Evolutionary conservation across 495 filamentous ascomycete genomes (phyloP), one percentile per base, ranked within the genome.

Genomic region (Echria macrotheca): DNA sequence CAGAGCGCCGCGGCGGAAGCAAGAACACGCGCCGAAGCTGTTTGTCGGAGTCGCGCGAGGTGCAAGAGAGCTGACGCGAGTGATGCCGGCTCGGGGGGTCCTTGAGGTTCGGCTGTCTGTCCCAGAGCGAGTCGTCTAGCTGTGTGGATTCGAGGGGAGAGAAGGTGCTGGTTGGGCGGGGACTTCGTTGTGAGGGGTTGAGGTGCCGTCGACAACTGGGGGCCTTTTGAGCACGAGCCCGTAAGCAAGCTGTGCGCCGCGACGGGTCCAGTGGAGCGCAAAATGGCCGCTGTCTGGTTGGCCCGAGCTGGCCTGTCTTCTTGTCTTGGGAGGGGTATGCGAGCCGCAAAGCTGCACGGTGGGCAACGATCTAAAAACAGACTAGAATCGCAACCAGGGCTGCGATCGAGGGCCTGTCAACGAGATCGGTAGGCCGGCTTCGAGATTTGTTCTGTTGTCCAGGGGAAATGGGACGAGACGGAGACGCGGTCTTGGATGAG

Each of bases 361-460:
- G 40, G 38, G 38, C 46, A 54, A 37, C 19, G 46, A 52, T 53
- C 54, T 59, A 60, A 57, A 60, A 57, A 57, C 57, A 60, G 57
- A 60, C 28, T 43, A 18, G 49, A 36, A 45, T 12, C 28, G 32
- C 18, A 29, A 17, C 44, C 47, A 25, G 21, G 36, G 45, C 15
- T n/a, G 33, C 39, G 24, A 50, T 45, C 52, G 45, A 21, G 32
- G 40, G 44, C 42, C 25, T 38, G 47, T 17, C 32, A 48, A 29
- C 23, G 23, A 54, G 37, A 48, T 44, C 12, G 28, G 44, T n/a
- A 51, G 47, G 41, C 40, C 44, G 47, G 38, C 31, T 12, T 52
- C 28, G 47, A 49, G 18, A 14, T 48, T 23, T 21, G 47, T 21
- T 15, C 8, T 5, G 14, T 40, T 28, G 19, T 22, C 10, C 8